A percentile compares a stretch with the other conserved stretches of the same genome.
phyloP scores from a whole-genome alignment of 805 yeast genomes.

The Komagataella mondaviorum region DNA sequence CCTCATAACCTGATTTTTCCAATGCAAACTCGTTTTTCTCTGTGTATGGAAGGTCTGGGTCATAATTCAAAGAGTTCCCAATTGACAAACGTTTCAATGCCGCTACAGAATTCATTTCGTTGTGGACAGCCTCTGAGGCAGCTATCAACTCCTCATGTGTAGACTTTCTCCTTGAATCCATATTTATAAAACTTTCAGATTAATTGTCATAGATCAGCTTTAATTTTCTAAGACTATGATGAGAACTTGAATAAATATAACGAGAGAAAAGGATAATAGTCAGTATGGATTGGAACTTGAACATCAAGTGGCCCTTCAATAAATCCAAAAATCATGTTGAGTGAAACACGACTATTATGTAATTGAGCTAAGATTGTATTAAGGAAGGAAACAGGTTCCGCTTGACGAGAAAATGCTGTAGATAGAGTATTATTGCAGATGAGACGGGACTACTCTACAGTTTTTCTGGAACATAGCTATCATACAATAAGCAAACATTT shows the following conservation, averaged over 20 bases:
- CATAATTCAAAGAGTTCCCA: slow-evolving; percentile 45
- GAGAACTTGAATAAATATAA: neutral
- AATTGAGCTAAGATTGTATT: too few species aligned
- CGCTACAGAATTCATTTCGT: slow-evolving; percentile 59
- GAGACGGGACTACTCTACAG: too few species aligned
- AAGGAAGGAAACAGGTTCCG: neutral
- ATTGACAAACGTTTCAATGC: slow-evolving; percentile 64
- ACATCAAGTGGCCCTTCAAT: neutral
- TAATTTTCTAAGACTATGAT: neutral
- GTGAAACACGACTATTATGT: neutral
- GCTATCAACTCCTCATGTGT: slow-evolving; percentile 24
- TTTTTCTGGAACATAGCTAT: too few species aligned
- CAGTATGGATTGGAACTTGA: neutral
- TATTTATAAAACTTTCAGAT: neutral
- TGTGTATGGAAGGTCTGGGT: slow-evolving; percentile 52
- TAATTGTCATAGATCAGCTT: neutral
- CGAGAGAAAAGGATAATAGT: neutral
- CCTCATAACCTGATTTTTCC: slow-evolving; percentile 7
- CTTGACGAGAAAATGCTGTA: neutral
- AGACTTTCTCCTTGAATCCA: neutral
- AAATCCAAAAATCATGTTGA: neutral
- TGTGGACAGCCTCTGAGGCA: slow-evolving; percentile 69
- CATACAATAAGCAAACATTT: too few species aligned
- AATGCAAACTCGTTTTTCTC: slow-evolving; percentile 5
- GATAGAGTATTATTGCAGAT: neutral